phyloP scores from a whole-genome alignment of 1,284 basidiomycete genomes.

The Naganishia albida region DNA sequence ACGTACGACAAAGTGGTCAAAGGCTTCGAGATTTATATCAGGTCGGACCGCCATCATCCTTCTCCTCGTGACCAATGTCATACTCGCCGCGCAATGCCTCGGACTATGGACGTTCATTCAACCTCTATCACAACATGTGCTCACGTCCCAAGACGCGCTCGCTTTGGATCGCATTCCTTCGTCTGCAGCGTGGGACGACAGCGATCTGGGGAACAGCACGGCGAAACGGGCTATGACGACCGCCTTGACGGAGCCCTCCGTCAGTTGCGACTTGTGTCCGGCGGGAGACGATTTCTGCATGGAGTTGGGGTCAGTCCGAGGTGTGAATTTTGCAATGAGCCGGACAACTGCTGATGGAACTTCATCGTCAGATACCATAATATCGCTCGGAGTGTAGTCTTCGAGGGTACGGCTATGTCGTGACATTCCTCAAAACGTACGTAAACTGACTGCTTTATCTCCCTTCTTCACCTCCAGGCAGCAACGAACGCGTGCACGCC shows the following conservation, averaged over 20 bases:
- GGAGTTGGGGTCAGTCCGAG: constrained; percentile 12
- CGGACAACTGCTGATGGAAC: background rate
- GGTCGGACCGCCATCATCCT: background rate
- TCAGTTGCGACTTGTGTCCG: constrained; percentile 15
- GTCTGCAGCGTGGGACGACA: background rate
- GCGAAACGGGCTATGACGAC: constrained; percentile 9
- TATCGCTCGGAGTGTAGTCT: constrained; percentile 7
- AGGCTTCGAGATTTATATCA: background rate
- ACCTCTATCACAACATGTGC: too few relatives aligned
- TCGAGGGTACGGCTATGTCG: background rate
- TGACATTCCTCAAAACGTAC: background rate
- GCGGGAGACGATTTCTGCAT: constrained; percentile 22
- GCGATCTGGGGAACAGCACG: background rate
- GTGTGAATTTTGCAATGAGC: too few relatives aligned
- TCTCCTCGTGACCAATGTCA: background rate
- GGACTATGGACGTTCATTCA: background rate
- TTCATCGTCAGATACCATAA: constrained; percentile 18
- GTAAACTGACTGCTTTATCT: background rate
- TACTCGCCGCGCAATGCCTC: constrained; percentile 6
- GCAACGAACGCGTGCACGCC: constrained; percentile 19
- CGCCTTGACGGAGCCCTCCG: constrained; percentile 14
- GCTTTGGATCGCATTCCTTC: background rate
- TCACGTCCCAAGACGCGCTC: background rate
- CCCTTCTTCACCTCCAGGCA: background rate
- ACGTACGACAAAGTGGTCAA: background rate